Evolutionary conservation across 345 rosid genomes (phyloP), one percentile per base, ranked within the genome.

Genomic region (Salix viminalis): DNA sequence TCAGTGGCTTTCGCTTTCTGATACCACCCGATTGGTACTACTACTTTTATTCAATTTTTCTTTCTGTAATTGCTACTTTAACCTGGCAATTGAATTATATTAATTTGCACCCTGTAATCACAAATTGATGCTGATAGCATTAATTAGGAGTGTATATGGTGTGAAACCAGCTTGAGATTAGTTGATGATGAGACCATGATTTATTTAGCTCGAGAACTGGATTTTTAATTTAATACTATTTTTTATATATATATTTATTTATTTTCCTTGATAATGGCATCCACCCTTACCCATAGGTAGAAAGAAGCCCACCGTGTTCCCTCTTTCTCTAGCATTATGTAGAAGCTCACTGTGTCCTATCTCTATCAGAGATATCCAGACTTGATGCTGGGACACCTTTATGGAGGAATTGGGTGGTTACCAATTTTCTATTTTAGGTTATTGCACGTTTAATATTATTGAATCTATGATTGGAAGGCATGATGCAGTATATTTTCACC

Each of bases 1-100:
- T 37, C 92, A 85, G 83, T 94, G 98, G 97, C 95, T 92, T 80
- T 91, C 98, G 16, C 91, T 90, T 6, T 94, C 95, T 4, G 91
- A 89, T 21, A 88, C 95, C 67, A 69, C 42, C 44, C 87, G 83
- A 30, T 83, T 86, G 97, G 97, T 92, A 91, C 14, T 62, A 36
- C 66, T 28, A 14, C 34, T 28, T 64, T 73, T 72, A 34, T 21
- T 24, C 0, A 28, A 12, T 7, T 28, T 16, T 37, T 18, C 13
- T 69, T 32, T 39, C 12, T 37, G 21, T 12, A 75, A 28, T 36
- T 37, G 19, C 23, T 10, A 61, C 42, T 37, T 1, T 12, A 4
- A 37, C 12, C 12, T 10, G 23, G 11, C 24, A 19, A 39, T 21
- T 54, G 11, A 54, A 54, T 21, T 58, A n/a, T 58, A n/a, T n/a